A percentile compares a stretch with the other conserved stretches of the same genome.
Conservation (phyloP, 2,329 filamentous ascomycete species). For the Xylaria polymorpha region DNA sequence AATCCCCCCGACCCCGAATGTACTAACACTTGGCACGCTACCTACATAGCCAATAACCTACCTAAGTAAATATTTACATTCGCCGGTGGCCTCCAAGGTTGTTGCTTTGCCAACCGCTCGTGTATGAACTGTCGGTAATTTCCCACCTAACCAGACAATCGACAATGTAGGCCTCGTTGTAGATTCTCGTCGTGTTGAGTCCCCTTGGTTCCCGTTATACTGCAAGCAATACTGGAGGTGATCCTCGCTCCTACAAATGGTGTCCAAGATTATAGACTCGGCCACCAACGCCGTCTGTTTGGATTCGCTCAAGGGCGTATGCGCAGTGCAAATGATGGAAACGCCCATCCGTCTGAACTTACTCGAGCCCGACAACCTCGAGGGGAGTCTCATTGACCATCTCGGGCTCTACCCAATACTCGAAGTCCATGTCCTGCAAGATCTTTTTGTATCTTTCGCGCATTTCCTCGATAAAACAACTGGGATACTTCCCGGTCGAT, state of each 20-base stretch:
- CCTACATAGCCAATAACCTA: too few species aligned
- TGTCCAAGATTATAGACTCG: conserved; percentile 20
- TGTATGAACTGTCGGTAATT: neutral
- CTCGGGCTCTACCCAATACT: conserved; percentile 22
- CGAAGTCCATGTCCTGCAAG: conserved; percentile 25
- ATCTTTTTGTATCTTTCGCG: too few species aligned
- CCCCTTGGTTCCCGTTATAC: conserved; percentile 23
- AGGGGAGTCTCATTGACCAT: conserved; percentile 31
- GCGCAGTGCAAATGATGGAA: conserved; percentile 28
- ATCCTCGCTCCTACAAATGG: conserved; percentile 24
- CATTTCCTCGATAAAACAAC: conserved; percentile 22
- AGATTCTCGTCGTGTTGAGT: conserved; percentile 28
- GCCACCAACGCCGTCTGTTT: conserved; percentile 11
- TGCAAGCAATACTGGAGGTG: conserved; percentile 23
- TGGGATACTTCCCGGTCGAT: too few species aligned
- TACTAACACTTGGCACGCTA: neutral
- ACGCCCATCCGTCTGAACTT: conserved; percentile 21
- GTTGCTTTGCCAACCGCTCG: neutral
- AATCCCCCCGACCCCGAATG: neutral
- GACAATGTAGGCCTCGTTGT: conserved; percentile 18
- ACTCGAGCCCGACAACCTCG: conserved; percentile 18
- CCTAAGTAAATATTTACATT: too few species aligned
- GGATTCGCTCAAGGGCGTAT: conserved; percentile 25
- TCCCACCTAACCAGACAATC: conserved; percentile 16
- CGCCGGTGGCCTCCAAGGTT: too few species aligned